phyloP scores from a whole-genome alignment of 2,329 filamentous ascomycete genomes.

The Trichoderma brevicompactum region DNA sequence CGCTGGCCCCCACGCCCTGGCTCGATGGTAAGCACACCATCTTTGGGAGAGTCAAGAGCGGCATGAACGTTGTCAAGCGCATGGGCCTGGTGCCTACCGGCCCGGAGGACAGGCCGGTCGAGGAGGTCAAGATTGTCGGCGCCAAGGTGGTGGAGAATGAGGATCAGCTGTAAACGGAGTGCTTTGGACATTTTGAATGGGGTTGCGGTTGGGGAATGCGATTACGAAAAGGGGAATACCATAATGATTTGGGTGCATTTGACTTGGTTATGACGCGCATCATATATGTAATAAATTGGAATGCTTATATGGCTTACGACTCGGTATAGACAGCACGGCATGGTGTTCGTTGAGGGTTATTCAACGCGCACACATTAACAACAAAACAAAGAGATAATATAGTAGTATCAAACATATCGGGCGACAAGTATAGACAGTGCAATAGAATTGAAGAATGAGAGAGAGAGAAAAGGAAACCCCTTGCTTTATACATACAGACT shows the following conservation, averaged over 20 bases:
- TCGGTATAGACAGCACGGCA: slow-evolving; percentile 8
- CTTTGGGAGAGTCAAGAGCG: slow-evolving; percentile 86
- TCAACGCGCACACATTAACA: background rate
- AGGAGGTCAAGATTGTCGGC: slow-evolving; percentile 79
- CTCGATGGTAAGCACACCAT: slow-evolving; percentile 97
- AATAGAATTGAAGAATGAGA: background rate
- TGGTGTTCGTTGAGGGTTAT: slow-evolving; percentile 17
- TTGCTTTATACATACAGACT: slow-evolving; percentile 33
- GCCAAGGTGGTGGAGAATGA: slow-evolving; percentile 71
- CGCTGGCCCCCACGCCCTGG: slow-evolving; percentile 92
- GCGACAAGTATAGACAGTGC: background rate
- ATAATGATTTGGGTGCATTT: background rate
- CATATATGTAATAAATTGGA: background rate
- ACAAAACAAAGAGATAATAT: background rate
- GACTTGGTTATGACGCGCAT: background rate
- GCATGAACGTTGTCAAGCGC: slow-evolving; percentile 80
- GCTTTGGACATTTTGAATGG: background rate
- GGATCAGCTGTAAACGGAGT: slow-evolving; percentile 38
- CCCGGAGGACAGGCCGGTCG: slow-evolving; percentile 75
- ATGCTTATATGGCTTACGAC: background rate
- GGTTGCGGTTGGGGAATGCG: background rate
- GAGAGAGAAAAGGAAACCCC: background rate
- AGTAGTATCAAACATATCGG: background rate
- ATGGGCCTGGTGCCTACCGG: slow-evolving; percentile 89
- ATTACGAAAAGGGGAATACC: too few species aligned